phyloP scores from a whole-genome alignment of 345 rosid genomes.

The Ailanthus altissimus region DNA sequence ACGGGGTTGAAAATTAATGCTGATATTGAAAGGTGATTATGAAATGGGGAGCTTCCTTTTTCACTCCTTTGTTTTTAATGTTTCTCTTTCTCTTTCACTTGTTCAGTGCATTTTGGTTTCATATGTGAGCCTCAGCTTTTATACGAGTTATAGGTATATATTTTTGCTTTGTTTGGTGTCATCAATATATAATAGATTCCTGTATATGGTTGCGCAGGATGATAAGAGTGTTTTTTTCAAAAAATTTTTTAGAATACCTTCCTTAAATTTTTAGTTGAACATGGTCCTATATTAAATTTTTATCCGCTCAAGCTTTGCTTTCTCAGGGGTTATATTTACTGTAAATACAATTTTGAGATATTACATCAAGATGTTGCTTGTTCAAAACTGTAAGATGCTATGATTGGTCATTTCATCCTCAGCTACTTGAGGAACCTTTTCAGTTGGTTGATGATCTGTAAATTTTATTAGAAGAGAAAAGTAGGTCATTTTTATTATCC shows the following conservation, averaged over 20 bases:
- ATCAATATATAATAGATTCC: neutral
- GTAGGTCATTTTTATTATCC: too few species aligned
- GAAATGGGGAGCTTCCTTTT: slow-evolving; percentile 15
- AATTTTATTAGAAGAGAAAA: too few species aligned
- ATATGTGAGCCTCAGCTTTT: neutral
- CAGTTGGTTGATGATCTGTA: too few species aligned
- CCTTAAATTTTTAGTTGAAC: neutral
- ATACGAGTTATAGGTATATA: slow-evolving; percentile 1
- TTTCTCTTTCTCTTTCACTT: slow-evolving; percentile 5
- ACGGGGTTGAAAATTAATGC: slow-evolving; percentile 80
- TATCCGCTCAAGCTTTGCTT: neutral
- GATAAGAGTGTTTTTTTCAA: neutral
- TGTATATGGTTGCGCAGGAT: slow-evolving; percentile 5
- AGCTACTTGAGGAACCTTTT: too few species aligned
- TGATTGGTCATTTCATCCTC: too few species aligned
- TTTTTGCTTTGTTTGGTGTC: slow-evolving; percentile 4
- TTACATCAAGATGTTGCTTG: neutral
- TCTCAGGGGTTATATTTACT: neutral
- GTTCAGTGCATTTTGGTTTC: slow-evolving; percentile 6
- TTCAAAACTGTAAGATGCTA: too few species aligned
- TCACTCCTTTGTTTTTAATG: neutral
- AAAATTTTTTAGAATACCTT: too few species aligned
- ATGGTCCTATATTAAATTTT: neutral
- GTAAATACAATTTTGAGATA: neutral
- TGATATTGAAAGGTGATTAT: slow-evolving; percentile 69